Conservation (phyloP, 2,329 filamentous ascomycete genomes). For the Teratosphaeria nubilosa region DNA sequence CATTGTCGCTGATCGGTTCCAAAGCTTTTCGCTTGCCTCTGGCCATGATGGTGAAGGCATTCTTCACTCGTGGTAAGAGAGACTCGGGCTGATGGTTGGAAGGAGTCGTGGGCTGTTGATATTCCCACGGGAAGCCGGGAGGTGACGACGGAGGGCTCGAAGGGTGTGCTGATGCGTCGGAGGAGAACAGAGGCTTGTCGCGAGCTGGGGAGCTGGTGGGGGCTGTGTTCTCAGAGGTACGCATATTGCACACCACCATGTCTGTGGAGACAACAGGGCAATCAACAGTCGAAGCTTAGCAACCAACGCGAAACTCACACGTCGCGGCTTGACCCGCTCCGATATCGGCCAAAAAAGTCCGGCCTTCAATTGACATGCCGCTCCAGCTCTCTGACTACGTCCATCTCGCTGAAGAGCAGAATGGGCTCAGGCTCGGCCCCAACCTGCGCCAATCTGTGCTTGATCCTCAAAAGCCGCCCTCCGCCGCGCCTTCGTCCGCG, state of each 20-base stretch:
- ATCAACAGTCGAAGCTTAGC: not conserved
- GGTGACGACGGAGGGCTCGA: slow-evolving; percentile 45
- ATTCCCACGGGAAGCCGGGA: slow-evolving; percentile 33
- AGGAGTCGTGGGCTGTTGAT: slow-evolving; percentile 10
- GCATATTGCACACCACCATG: not conserved
- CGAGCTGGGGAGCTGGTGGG: slow-evolving; percentile 15
- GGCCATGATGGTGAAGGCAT: slow-evolving; percentile 23
- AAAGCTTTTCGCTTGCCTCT: slow-evolving; percentile 19
- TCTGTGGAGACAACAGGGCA: not conserved
- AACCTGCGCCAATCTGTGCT: slow-evolving; percentile 6
- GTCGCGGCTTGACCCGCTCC: not conserved
- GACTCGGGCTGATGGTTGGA: slow-evolving; percentile 14
- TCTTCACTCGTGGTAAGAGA: slow-evolving; percentile 13
- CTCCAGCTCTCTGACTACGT: not conserved
- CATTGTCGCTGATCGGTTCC: slow-evolving; percentile 23
- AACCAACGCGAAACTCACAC: not conserved
- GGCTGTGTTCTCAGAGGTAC: slow-evolving; percentile 4
- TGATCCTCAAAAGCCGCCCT: slow-evolving; percentile 10
- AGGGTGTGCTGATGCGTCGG: slow-evolving; percentile 14
- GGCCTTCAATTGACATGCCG: not conserved
- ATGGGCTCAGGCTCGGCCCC: not conserved
- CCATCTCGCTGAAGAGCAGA: not conserved
- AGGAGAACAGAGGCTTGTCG: slow-evolving; percentile 14
- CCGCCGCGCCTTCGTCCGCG: slow-evolving; percentile 11
- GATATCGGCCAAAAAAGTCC: not conserved